phyloP scores from a whole-genome alignment of 225 moss, liverwort and hornwort genomes.

The Sphagnum contortum region DNA sequence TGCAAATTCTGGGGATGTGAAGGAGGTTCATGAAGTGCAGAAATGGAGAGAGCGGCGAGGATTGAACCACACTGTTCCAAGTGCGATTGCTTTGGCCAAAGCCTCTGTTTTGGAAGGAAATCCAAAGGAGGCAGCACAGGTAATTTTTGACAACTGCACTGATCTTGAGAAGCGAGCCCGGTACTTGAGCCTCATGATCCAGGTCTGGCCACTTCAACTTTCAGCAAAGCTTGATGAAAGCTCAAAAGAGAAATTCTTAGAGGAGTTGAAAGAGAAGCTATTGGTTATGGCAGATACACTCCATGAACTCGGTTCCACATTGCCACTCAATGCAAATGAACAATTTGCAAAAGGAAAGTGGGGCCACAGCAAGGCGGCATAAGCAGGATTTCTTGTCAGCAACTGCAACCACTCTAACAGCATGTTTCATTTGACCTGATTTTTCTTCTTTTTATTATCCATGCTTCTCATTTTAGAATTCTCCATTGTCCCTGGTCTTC shows the following conservation, averaged over 20 bases:
- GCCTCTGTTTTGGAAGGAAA: conserved; percentile 28
- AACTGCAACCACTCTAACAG: conserved; percentile 1
- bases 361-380: conserved; percentile 31
- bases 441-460: no score
- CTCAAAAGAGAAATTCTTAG: conserved; percentile 20
- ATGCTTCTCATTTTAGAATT: no score
- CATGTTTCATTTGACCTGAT: no score
- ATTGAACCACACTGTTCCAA: conserved; percentile 33
- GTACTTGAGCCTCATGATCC: conserved; percentile 45
- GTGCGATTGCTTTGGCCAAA: conserved; percentile 47
- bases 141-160: conserved; percentile 25
- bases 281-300: conserved; percentile 22
- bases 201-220: conserved; percentile 44
- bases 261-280: conserved; percentile 34
- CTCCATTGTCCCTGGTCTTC: no score
- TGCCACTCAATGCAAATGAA: conserved; percentile 34
- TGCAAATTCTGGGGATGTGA: conserved; percentile 41
- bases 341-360: conserved; percentile 41
- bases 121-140: conserved; percentile 26
- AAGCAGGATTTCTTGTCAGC: conserved; percentile 30
- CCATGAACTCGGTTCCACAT: conserved; percentile 29
- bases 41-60: conserved; percentile 38
- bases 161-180: conserved; percentile 29
- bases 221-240: conserved; percentile 37
- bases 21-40: conserved; percentile 35